Conservation (phyloP, 768 basidiomycete species). For the Hemileccinum rubropunctum region DNA sequence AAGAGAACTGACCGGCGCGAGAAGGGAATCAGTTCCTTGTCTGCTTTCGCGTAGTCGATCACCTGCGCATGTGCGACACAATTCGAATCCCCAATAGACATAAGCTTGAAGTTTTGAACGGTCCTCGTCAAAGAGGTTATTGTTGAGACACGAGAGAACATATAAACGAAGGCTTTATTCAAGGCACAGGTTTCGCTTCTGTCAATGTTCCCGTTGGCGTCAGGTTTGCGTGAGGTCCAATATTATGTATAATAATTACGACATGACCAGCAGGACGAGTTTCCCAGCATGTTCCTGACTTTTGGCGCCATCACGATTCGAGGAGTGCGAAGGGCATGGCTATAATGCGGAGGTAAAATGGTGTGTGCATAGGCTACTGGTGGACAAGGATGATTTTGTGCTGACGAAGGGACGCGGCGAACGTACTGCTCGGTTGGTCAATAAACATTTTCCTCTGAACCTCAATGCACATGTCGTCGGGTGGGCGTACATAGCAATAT, state of each 20-base stretch:
- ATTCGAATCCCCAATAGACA: neutral
- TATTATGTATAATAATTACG: neutral
- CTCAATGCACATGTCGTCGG: too few relatives aligned
- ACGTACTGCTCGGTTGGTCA: too few relatives aligned
- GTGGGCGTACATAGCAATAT: too few relatives aligned
- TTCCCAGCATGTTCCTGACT: neutral
- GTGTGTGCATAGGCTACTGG: too few relatives aligned
- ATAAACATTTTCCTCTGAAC: too few relatives aligned
- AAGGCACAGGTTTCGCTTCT: neutral
- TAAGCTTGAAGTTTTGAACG: neutral
- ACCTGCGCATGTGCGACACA: neutral
- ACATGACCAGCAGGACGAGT: neutral
- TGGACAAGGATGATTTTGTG: too few relatives aligned
- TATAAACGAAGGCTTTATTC: neutral
- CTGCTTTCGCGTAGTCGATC: neutral
- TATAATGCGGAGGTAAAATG: too few relatives aligned
- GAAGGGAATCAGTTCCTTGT: neutral
- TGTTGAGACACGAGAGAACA: neutral
- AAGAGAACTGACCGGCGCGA: constrained; percentile 2
- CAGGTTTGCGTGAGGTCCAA: neutral
- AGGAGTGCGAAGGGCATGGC: too few relatives aligned
- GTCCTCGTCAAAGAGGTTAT: neutral
- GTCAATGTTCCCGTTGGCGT: neutral
- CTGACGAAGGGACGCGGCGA: too few relatives aligned
- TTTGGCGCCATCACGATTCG: too few relatives aligned